A percentile compares a stretch with the other conserved stretches of the same genome.
phyloP scores from a whole-genome alignment of 2,329 filamentous ascomycete genomes.

The Hirsutella minnesotensis region DNA sequence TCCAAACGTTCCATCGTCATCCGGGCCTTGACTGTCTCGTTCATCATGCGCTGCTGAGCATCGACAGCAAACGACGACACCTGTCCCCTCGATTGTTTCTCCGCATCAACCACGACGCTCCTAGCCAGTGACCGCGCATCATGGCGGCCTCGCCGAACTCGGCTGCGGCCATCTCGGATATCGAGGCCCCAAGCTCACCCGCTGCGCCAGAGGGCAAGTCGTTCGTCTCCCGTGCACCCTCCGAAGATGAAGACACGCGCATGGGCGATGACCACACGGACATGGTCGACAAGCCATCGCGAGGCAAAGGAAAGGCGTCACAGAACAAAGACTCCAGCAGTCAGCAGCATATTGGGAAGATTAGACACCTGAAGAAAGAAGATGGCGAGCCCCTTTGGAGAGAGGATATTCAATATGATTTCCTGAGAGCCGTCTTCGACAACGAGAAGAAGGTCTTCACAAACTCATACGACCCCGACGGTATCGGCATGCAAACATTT shows the following conservation, averaged over 20 bases:
- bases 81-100: background rate
- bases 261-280: constrained; percentile 32
- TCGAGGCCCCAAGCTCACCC: constrained; percentile 35
- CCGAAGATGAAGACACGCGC: constrained; percentile 35
- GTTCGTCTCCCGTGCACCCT: constrained; percentile 30
- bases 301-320: constrained; percentile 21
- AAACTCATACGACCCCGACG: constrained; percentile 65
- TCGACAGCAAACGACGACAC: background rate
- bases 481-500: constrained; percentile 59
- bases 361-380: constrained; percentile 77
- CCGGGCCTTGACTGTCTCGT: background rate
- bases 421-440: constrained; percentile 69
- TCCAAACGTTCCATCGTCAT: background rate
- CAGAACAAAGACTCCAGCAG: constrained; percentile 22
- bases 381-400: constrained; percentile 81
- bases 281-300: constrained; percentile 25
- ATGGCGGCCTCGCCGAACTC: constrained; percentile 31
- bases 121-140: constrained; percentile 1
- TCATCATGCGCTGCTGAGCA: background rate
- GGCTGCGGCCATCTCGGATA: constrained; percentile 29
- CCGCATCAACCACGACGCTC: background rate
- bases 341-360: constrained; percentile 48
- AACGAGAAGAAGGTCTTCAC: constrained; percentile 69
- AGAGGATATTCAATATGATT: constrained; percentile 81
- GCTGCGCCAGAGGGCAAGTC: constrained; percentile 29